Conservation (phyloP, 345 rosid species). For the Citrus mangshanensis region DNA sequence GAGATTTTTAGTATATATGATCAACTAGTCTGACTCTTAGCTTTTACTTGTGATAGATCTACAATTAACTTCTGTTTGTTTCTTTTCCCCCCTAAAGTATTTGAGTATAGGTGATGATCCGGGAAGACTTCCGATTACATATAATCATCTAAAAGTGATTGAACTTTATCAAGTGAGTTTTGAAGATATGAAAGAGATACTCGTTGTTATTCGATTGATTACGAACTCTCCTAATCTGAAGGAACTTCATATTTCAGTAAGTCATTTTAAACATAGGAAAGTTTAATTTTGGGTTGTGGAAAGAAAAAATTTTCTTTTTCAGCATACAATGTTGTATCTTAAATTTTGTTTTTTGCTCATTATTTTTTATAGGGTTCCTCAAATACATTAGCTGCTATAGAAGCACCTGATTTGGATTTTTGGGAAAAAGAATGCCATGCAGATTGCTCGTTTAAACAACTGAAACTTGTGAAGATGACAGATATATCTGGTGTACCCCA, state of each 20-base stretch:
- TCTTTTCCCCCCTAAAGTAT: constrained; percentile 38
- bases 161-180: constrained; percentile 84
- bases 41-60: background rate
- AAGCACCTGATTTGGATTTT: constrained; percentile 54
- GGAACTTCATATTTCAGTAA: constrained; percentile 77
- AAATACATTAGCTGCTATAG: constrained; percentile 42
- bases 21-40: background rate
- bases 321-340: background rate
- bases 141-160: constrained; percentile 52
- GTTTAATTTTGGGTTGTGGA: constrained; percentile 1
- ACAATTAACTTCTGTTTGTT: background rate
- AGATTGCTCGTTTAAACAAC: constrained; percentile 49
- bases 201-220: constrained; percentile 77
- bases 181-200: constrained; percentile 81
- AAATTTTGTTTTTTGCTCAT: background rate
- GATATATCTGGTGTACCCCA: constrained; percentile 68
- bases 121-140: constrained; percentile 57
- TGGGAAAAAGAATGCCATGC: constrained; percentile 53
- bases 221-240: constrained; percentile 74
- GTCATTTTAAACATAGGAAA: constrained; percentile 21
- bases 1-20: background rate
- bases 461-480: constrained; percentile 62
- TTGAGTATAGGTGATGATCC: constrained; percentile 84
- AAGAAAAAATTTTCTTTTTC: background rate
- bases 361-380: constrained; percentile 54